phyloP scores from a whole-genome alignment of 495 filamentous ascomycete species.

The Delitschia confertaspora region DNA sequence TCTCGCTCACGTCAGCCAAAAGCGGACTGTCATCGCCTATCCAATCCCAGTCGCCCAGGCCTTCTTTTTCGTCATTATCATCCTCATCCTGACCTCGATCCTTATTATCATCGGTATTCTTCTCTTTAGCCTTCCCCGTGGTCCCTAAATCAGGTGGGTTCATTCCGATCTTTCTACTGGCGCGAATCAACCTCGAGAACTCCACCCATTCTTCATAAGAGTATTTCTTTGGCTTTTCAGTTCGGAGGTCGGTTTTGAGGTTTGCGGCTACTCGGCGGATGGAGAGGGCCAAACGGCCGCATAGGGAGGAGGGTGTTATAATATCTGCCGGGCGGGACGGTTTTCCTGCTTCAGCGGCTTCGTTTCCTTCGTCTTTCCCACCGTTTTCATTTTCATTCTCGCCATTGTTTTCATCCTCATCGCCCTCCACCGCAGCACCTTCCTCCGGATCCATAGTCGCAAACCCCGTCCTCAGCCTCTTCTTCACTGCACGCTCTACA shows the following conservation, averaged over 20 bases:
- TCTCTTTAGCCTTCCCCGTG: no score
- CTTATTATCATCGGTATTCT: no score
- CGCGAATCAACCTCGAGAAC: conserved; percentile 51
- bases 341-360: conserved; percentile 7
- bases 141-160: no score
- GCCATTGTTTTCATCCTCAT: not conserved
- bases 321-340: not conserved
- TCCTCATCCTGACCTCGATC: no score
- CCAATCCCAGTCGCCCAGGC: conserved; percentile 58
- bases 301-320: conserved; percentile 36
- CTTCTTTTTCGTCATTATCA: conserved; percentile 52
- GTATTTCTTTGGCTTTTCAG: conserved; percentile 41
- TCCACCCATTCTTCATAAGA: conserved; percentile 58
- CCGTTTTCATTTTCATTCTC: not conserved
- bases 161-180: conserved; percentile 37
- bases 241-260: conserved; percentile 40
- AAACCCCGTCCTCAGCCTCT: conserved; percentile 44
- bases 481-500: conserved; percentile 32
- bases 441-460: conserved; percentile 14
- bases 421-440: not conserved
- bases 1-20: conserved; percentile 47
- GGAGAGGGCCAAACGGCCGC: conserved; percentile 45
- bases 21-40: conserved; percentile 56
- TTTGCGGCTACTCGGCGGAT: conserved; percentile 46
- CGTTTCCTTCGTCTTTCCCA: not conserved